Evolutionary conservation across 345 rosid genomes (phyloP).

Genomic region (Gossypium sturtianum): DNA sequence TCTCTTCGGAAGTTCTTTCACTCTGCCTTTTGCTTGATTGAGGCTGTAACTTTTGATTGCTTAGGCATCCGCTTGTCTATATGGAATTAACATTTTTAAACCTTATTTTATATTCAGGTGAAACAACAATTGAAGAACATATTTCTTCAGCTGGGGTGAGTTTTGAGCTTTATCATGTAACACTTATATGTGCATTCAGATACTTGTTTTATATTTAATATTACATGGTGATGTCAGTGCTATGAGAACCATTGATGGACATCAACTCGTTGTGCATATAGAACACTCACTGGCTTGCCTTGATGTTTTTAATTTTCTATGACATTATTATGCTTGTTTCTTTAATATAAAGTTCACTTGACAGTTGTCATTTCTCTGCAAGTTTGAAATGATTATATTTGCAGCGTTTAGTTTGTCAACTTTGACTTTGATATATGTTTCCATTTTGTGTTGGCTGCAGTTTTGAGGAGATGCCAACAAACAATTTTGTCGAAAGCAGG

Average conservation of each 20-base stretch:
- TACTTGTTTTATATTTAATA: not conserved
- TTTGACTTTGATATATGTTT: conserved; percentile 14
- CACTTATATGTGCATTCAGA: not conserved
- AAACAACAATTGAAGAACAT: conserved; percentile 73
- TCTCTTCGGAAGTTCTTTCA: not conserved
- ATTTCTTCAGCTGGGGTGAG: conserved; percentile 81
- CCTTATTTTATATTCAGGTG: conserved; percentile 41
- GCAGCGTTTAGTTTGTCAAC: not conserved
- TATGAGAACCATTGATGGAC: not conserved
- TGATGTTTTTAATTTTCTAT: not conserved
- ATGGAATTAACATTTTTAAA: conserved; percentile 2
- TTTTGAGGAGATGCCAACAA: conserved; percentile 96
- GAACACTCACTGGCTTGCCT: not conserved
- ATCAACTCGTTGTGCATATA: not conserved
- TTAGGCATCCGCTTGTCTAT: not conserved
- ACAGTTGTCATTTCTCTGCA: not conserved
- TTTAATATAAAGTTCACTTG: not conserved
- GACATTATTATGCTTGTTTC: not conserved
- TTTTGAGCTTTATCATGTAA: not conserved
- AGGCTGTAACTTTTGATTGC: not conserved
- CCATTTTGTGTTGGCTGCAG: conserved; percentile 36
- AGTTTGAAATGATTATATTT: not conserved
- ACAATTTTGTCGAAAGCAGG: conserved; percentile 94
- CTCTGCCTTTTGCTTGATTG: not conserved
- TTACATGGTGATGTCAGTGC: not conserved